Evolutionary conservation across 306 rosid species (phyloP).

Genomic region (Acacia acuminata): DNA sequence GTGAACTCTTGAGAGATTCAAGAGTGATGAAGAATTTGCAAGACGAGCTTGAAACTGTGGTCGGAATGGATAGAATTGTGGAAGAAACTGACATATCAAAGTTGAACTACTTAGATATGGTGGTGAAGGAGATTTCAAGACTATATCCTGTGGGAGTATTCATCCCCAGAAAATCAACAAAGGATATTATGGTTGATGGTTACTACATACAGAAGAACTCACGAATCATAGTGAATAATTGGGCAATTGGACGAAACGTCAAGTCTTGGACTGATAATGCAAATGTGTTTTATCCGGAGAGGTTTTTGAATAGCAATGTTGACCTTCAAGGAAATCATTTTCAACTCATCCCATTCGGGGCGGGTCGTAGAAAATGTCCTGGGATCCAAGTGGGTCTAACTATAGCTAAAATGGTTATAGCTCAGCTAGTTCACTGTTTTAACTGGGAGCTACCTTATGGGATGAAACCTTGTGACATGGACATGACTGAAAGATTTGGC

Average conservation of each 20-base stretch:
- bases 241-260: conserved; percentile 47
- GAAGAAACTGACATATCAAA: conserved; percentile 43
- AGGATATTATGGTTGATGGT: conserved; percentile 40
- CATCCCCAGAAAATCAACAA: conserved; percentile 31
- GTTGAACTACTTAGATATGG: conserved; percentile 38
- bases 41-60: conserved; percentile 39
- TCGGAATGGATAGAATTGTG: conserved; percentile 41
- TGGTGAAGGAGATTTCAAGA: conserved; percentile 46
- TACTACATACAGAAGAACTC: conserved; percentile 38
- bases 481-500: conserved; percentile 37
- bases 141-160: conserved; percentile 36
- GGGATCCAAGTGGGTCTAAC: conserved; percentile 45
- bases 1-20: conserved; percentile 47
- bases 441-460: conserved; percentile 47
- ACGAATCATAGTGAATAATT: conserved; percentile 35
- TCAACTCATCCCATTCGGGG: conserved; percentile 46
- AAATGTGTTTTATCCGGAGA: conserved; percentile 42
- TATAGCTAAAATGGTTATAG: conserved; percentile 24
- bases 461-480: neutral
- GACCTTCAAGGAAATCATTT: conserved; percentile 36
- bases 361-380: conserved; percentile 46
- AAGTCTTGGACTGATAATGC: conserved; percentile 43
- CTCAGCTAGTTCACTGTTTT: conserved; percentile 23
- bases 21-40: conserved; percentile 48
- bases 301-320: conserved; percentile 26